Percentiles rank a stretch among this genome's conserved stretches.
phyloP scores from a whole-genome alignment of 2,329 filamentous ascomycete genomes.

The Aspergillus sp. region DNA sequence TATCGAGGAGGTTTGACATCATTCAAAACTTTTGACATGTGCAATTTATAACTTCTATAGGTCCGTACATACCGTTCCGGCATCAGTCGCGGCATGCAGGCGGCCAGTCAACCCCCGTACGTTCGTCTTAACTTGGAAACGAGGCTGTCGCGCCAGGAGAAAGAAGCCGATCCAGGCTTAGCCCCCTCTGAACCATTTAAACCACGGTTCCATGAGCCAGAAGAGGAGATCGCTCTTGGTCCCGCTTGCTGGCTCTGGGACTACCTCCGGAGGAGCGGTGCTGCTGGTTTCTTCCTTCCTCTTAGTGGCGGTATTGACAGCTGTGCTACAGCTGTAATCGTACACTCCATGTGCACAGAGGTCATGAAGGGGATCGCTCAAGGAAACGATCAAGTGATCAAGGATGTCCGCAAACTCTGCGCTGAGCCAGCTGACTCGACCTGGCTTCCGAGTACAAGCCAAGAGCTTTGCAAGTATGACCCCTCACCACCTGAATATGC shows the following conservation, averaged over 20 bases:
- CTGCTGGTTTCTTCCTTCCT: slow-evolving; percentile 33
- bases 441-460: slow-evolving; percentile 48
- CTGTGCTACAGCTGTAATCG: slow-evolving; percentile 32
- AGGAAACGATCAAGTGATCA: slow-evolving; percentile 44
- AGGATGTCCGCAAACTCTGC: slow-evolving; percentile 45
- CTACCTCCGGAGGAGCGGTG: slow-evolving; percentile 31
- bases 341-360: slow-evolving; percentile 33
- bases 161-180: slow-evolving; percentile 39
- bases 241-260: slow-evolving; percentile 57
- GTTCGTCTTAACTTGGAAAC: slow-evolving; percentile 32
- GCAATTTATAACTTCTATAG: slow-evolving; percentile 9
- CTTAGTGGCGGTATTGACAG: slow-evolving; percentile 35
- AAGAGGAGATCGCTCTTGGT: slow-evolving; percentile 60
- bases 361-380: slow-evolving; percentile 28
- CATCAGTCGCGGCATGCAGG: slow-evolving; percentile 27
- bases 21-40: no score
- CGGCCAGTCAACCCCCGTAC: slow-evolving; percentile 22
- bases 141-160: slow-evolving; percentile 24
- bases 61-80: slow-evolving; percentile 29
- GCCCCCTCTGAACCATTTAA: slow-evolving; percentile 39
- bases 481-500: no score
- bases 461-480: slow-evolving; percentile 48
- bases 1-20: slow-evolving; percentile 57
- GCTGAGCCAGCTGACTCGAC: slow-evolving; percentile 40
- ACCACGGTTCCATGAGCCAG: slow-evolving; percentile 51